Conservation (phyloP, 1,284 basidiomycete genomes). For the Tilletia setariae region DNA sequence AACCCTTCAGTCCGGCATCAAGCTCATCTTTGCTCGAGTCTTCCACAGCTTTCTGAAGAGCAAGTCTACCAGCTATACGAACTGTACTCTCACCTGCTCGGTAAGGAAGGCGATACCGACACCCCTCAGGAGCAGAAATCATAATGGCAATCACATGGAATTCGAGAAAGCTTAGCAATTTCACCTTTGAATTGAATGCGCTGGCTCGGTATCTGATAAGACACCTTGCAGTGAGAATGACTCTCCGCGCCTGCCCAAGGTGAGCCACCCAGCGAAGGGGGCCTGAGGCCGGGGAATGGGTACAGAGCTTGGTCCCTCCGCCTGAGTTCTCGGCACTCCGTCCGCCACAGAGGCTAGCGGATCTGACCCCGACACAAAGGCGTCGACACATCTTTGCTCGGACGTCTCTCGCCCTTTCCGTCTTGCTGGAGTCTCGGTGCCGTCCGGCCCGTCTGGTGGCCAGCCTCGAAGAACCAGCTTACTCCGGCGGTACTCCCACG, state of each 20-base stretch:
- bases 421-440: background rate
- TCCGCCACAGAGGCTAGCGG: background rate
- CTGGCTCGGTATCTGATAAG: background rate
- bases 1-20: background rate
- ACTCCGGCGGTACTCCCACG: background rate
- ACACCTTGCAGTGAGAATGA: background rate
- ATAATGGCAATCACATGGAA: background rate
- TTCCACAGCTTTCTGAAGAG: conserved; percentile 45
- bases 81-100: conserved; percentile 20
- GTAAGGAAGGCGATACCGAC: background rate
- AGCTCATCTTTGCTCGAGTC: background rate
- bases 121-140: background rate
- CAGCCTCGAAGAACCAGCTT: background rate
- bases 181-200: no score
- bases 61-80: conserved; percentile 55
- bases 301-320: background rate
- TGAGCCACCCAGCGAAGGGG: conserved; percentile 5
- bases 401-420: background rate
- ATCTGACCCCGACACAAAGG: background rate
- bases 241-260: background rate
- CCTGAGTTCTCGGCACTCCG: background rate
- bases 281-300: background rate
- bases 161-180: no score
- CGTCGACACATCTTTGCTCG: background rate
- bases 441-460: background rate